phyloP scores from a whole-genome alignment of 2,329 filamentous ascomycete genomes.

The Proliferodiscus dingleyae region DNA sequence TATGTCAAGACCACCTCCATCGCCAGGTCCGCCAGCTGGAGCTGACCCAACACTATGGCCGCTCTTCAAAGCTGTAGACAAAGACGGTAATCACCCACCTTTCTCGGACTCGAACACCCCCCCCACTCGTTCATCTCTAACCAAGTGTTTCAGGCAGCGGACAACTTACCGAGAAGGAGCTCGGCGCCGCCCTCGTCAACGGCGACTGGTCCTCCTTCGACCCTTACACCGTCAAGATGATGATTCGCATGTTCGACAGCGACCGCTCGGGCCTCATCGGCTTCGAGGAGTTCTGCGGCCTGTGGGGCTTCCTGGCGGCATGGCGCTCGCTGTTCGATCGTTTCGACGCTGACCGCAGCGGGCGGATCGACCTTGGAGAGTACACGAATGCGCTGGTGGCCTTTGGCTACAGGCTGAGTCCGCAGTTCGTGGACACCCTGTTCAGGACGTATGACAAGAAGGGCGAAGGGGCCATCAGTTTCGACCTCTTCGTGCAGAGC shows the following conservation, averaged over 20 bases:
- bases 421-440: constrained; percentile 75
- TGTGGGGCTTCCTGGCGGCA: constrained; percentile 93
- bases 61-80: constrained; percentile 88
- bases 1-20: constrained; percentile 59
- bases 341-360: constrained; percentile 82
- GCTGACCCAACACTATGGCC: constrained; percentile 74
- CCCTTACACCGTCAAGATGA: constrained; percentile 90
- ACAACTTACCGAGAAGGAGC: constrained; percentile 78
- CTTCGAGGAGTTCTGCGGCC: constrained; percentile 91
- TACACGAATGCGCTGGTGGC: constrained; percentile 87
- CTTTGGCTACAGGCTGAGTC: constrained; percentile 87
- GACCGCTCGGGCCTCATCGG: constrained; percentile 85
- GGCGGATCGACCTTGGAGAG: constrained; percentile 80
- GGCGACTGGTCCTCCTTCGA: constrained; percentile 95
- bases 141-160: constrained; percentile 56
- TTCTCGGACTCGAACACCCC: neutral
- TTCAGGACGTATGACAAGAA: constrained; percentile 87
- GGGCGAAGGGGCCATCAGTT: constrained; percentile 68
- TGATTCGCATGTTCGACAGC: constrained; percentile 99
- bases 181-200: constrained; percentile 88
- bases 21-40: constrained; percentile 50
- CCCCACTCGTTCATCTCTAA: neutral
- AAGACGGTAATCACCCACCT: constrained; percentile 65
- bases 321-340: constrained; percentile 95
- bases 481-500: constrained; percentile 95